phyloP scores from a whole-genome alignment of 495 filamentous ascomycete species.

The Baudoinia panamericana region DNA sequence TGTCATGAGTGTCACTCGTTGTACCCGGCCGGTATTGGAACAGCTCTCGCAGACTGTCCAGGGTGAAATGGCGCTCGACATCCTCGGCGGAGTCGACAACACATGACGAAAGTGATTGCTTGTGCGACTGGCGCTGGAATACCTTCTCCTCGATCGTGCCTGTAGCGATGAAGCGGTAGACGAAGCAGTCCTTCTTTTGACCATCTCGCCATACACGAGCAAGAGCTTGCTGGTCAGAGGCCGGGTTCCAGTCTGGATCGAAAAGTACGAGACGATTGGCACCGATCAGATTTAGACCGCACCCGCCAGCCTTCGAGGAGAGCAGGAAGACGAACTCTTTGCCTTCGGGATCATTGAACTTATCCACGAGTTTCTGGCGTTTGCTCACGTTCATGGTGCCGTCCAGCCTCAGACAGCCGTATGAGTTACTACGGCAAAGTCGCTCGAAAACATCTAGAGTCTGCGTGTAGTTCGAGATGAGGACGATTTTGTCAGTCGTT shows the following conservation, averaged over 20 bases:
- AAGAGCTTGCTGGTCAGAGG: slow-evolving; percentile 92
- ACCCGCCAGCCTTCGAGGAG: slow-evolving; percentile 92
- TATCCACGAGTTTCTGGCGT: slow-evolving; percentile 91
- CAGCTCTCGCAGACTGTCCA: slow-evolving; percentile 77
- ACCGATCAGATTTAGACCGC: slow-evolving; percentile 92
- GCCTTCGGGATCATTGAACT: slow-evolving; percentile 91
- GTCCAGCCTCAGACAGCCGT: slow-evolving; percentile 81
- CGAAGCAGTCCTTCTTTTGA: slow-evolving; percentile 98
- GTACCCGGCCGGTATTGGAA: slow-evolving; percentile 84
- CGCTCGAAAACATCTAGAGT: slow-evolving; percentile 91
- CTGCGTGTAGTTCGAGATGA: slow-evolving; percentile 96
- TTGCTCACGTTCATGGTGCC: slow-evolving; percentile 97
- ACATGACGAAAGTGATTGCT: slow-evolving; percentile 88
- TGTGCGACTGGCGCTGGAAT: slow-evolving; percentile 96
- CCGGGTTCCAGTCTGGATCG: slow-evolving; percentile 98
- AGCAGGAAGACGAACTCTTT: slow-evolving; percentile 89
- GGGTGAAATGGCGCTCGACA: slow-evolving; percentile 87
- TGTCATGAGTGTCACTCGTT: slow-evolving; percentile 88
- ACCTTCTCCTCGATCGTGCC: slow-evolving; percentile 99
- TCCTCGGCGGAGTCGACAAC: slow-evolving; percentile 97
- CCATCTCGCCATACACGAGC: slow-evolving; percentile 98
- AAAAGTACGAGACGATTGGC: slow-evolving; percentile 95
- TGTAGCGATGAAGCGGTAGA: slow-evolving; percentile 96
- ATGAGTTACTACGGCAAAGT: slow-evolving; percentile 71
- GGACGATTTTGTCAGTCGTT: slow-evolving; percentile 97